Evolutionary conservation across 805 yeast genomes (phyloP), one percentile per base, ranked within the genome.

Genomic region (Candida palmyrensis): DNA sequence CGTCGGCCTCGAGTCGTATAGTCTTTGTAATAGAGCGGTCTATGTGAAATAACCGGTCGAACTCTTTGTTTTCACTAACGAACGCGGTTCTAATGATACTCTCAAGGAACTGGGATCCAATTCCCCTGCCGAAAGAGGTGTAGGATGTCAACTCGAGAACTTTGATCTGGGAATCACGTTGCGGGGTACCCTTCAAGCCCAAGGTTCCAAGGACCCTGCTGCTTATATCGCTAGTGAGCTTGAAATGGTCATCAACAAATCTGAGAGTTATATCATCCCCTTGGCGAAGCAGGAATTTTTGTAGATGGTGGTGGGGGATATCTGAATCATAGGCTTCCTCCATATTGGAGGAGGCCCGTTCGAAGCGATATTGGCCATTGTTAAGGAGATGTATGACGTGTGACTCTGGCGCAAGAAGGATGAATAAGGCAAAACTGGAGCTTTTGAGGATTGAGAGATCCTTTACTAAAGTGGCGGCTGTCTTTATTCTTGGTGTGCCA

Each of bases 91-190:
- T n/a, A 6, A 51, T 40, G n/a, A 48, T 37, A 17, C 41, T 54
- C 4, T 59, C 51, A 0, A 63, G 39, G 9, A 58, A 33, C 3
- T 35, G 33, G 2, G 66, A 47, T 4, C 67, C 71, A 9, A 59
- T 33, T n/a, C 52, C 48, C 14, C 70, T 68, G 43, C 63, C 56
- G 36, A 70, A 74, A 0, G 82, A 73, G 0, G 79, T 68, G 38
- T 71, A 68, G 5, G 70, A 71, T 0, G 82, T 75, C 8, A 77
- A 33, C 41, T 73, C 79, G 27, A 54, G 49, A n/a, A 48, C 47
- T 10, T 41, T 44, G 7, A 30, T 35, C n/a, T n/a, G n/a, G 11
- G 19, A 14, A 13, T 24, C 26, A 23, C 18, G 24, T 12, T 27
- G 17, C 2, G 27, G 6, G 10, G 26, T 22, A 17, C 31, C 32